Percentiles rank a stretch among this genome's conserved stretches.
phyloP scores from a whole-genome alignment of 2,329 filamentous ascomycete genomes.

The Epichloe bromicola region DNA sequence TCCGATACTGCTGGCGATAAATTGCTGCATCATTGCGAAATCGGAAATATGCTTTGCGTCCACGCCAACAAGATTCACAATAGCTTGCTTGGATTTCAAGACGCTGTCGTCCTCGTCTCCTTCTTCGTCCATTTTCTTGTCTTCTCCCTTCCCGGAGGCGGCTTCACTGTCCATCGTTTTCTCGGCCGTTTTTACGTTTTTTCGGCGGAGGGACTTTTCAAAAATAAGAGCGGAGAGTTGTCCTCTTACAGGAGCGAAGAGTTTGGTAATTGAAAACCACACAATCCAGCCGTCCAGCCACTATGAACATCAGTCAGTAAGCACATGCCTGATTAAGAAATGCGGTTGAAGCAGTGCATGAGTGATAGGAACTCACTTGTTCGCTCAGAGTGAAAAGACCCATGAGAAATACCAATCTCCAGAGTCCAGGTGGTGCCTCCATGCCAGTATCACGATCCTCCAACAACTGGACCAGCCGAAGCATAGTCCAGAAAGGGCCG shows the following conservation, averaged over 20 bases:
- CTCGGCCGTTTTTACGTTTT: slow-evolving; percentile 56
- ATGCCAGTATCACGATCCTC: slow-evolving; percentile 39
- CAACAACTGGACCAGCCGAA: slow-evolving; percentile 50
- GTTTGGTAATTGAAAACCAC: slow-evolving; percentile 50
- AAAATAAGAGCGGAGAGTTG: slow-evolving; percentile 63
- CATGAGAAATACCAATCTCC: slow-evolving; percentile 56
- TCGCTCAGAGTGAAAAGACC: slow-evolving; percentile 45
- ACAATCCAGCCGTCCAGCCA: slow-evolving; percentile 54
- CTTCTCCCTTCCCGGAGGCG: slow-evolving; percentile 16
- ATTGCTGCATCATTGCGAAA: slow-evolving; percentile 53
- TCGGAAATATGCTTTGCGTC: slow-evolving; percentile 57
- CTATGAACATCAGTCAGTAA: slow-evolving; percentile 11
- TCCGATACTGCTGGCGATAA: slow-evolving; percentile 48
- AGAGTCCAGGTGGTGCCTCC: slow-evolving; percentile 38
- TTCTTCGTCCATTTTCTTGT: slow-evolving; percentile 29
- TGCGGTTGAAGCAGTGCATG: neutral
- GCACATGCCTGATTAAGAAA: neutral
- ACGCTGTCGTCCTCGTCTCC: slow-evolving; percentile 40
- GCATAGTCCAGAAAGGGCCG: slow-evolving; percentile 55
- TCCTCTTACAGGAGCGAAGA: slow-evolving; percentile 53
- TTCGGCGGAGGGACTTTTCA: slow-evolving; percentile 62
- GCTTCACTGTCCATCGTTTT: slow-evolving; percentile 27
- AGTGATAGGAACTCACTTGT: slow-evolving; percentile 17
- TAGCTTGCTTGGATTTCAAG: slow-evolving; percentile 46
- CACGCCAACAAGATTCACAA: slow-evolving; percentile 68